Evolutionary conservation across 495 filamentous ascomycete species (phyloP), one percentile per base, ranked within the genome.

Genomic region (Tuber magnatum): DNA sequence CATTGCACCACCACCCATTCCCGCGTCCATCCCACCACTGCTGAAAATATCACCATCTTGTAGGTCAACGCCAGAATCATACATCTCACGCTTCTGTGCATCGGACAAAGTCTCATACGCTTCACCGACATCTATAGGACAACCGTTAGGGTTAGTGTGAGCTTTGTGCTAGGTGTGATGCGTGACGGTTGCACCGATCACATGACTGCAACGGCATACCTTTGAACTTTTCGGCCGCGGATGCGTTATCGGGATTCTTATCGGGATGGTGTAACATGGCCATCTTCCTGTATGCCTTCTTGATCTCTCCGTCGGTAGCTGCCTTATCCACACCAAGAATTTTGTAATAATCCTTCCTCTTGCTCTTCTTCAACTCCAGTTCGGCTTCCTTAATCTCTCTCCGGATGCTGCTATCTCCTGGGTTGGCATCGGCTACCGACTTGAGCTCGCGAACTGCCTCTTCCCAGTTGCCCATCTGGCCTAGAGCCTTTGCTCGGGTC

Each of bases 321-420:
- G 94, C 92, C 86, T 97, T 98, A 65, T 89, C 87, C 18, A 99
- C 86, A 4, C 90, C 92, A 32, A 99, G 88, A 78, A 98, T 97
- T 88, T 97, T 97, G 86, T 99, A 99, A 86, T 97, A 97, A 83
- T 99, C 95, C 86, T 98, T 98, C 71, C 95, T 88, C 85, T 93
- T 92, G 80, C 91, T 91, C 90, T 98, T 98, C 91, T 99, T 99
- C 78, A 97, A 86, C 85, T 99, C 95, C 51, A 97, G 86, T 85
- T 99, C 96, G 0, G 94, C 95, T 77, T 89, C 90, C 72, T 92
- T 90, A 41, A 98, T 90, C 68, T 99, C 95, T 82, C 91, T 92
- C 43, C 87, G 85, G 65, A 97, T 91, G 43, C 86, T 88, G 61
- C 89, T 88, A 82, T 98, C 95, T 73, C 88, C 86, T 3, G 94